These are phyloP conservation scores for Metschnikowia lochheadii DNA, from an alignment of 805 yeast genomes.

Conservation along the genomic window DNA sequence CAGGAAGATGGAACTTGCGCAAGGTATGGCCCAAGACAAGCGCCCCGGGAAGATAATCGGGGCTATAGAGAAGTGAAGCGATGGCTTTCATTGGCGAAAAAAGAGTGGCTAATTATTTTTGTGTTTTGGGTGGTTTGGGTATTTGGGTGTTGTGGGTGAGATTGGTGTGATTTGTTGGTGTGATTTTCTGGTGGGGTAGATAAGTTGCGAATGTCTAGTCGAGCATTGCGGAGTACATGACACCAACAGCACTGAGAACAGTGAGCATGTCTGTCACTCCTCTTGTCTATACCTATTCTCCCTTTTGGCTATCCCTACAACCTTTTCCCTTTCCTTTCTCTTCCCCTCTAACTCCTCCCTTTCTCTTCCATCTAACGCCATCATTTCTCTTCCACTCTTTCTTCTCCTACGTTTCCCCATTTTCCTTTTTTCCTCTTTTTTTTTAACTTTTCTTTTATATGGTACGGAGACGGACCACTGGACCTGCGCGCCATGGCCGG, in stretches of 20 bases:
- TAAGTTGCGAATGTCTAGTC: not conserved
- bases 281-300: no score
- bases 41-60: slow-evolving; percentile 55
- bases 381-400: not conserved
- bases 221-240: slow-evolving; percentile 4
- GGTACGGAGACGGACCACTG: not conserved
- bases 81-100: slow-evolving; percentile 13
- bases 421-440: no score
- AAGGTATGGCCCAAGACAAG: slow-evolving; percentile 43
- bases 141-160: not conserved
- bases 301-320: no score
- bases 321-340: no score
- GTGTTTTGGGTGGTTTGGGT: not conserved
- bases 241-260: not conserved
- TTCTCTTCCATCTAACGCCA: not conserved
- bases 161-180: not conserved
- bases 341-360: no score
- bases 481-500: not conserved
- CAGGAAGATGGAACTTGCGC: slow-evolving; percentile 10
- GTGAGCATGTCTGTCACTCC: no score
- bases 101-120: not conserved
- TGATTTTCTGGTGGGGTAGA: slow-evolving; percentile 1
- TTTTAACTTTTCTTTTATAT: no score
- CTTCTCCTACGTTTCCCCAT: no score
- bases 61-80: slow-evolving; percentile 37